phyloP scores from a whole-genome alignment of 805 yeast species.

The Myxozyma kluyveri region DNA sequence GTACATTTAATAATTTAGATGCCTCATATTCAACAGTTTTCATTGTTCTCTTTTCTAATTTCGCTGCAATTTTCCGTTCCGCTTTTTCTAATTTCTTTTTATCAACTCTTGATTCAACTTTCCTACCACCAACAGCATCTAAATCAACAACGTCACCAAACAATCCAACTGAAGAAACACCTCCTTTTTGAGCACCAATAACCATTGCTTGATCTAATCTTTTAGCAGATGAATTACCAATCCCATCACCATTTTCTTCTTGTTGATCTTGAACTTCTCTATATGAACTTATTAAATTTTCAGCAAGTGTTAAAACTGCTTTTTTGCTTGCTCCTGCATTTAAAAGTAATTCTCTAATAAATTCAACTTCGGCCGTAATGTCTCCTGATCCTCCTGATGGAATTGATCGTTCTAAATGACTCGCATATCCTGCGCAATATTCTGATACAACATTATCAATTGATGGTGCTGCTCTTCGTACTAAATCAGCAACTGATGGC shows the following conservation, averaged over 20 bases:
- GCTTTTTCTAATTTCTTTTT: conserved; percentile 96
- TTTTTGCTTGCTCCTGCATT: conserved; percentile 78
- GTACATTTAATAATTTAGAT: conserved; percentile 73
- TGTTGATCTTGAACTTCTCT: conserved; percentile 64
- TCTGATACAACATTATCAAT: conserved; percentile 86
- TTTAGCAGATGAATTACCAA: conserved; percentile 60
- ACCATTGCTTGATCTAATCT: conserved; percentile 64
- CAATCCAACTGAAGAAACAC: conserved; percentile 68
- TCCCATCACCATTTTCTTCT: conserved; percentile 38
- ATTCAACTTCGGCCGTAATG: conserved; percentile 53
- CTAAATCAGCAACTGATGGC: conserved; percentile 43
- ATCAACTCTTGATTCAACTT: conserved; percentile 91
- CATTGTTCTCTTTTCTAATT: conserved; percentile 76
- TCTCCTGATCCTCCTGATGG: conserved; percentile 66
- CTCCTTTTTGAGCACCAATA: conserved; percentile 70
- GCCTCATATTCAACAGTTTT: conserved; percentile 80
- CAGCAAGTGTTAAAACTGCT: conserved; percentile 52
- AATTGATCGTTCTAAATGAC: conserved; percentile 72
- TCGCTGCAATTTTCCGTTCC: conserved; percentile 94
- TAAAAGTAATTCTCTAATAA: conserved; percentile 59
- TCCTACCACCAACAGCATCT: conserved; percentile 80
- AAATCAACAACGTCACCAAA: conserved; percentile 78
- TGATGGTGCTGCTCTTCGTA: conserved; percentile 81
- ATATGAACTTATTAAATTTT: conserved; percentile 49
- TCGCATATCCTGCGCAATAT: conserved; percentile 85